Evolutionary conservation across 228 moss, liverwort and hornwort genomes (phyloP).

Genomic region (Sphagnum magellanicum): DNA sequence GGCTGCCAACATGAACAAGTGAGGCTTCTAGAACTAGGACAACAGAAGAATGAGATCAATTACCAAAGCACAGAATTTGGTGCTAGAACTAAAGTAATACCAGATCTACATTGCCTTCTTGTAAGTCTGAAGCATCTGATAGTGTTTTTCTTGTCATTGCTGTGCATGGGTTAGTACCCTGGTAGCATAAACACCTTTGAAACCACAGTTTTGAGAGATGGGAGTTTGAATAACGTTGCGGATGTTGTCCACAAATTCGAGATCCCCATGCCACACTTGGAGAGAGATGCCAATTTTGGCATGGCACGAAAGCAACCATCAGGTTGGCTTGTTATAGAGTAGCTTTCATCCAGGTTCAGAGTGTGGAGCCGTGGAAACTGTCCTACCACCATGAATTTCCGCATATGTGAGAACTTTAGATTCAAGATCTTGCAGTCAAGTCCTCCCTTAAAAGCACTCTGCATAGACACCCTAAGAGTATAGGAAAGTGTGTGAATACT

Average conservation of each 20-base stretch:
- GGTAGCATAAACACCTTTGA: conserved; percentile 49
- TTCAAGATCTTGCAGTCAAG: conserved; percentile 39
- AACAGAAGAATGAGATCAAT: no score
- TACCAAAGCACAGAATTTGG: no score
- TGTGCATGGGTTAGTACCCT: conserved; percentile 49
- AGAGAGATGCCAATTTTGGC: conserved; percentile 52
- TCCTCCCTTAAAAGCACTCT: conserved; percentile 56
- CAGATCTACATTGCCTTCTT: conserved; percentile 22
- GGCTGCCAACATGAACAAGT: conserved; percentile 21
- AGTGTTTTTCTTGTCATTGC: conserved; percentile 25
- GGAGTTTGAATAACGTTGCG: conserved; percentile 40
- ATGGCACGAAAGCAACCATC: conserved; percentile 56
- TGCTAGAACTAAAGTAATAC: conserved; percentile 8
- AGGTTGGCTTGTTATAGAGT: conserved; percentile 40
- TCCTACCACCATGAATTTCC: conserved; percentile 53
- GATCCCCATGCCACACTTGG: conserved; percentile 52
- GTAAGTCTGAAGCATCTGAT: conserved; percentile 14
- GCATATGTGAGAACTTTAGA: conserved; percentile 45
- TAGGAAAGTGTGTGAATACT: no score
- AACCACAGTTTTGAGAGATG: conserved; percentile 45
- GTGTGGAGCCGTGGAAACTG: conserved; percentile 50
- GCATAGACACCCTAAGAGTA: background rate
- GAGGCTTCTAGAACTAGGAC: no score
- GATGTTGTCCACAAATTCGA: conserved; percentile 57
- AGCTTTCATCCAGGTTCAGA: conserved; percentile 45